These are phyloP conservation scores for button mushroom (Agaricus bisporus) DNA, from an alignment of 768 basidiomycete species.

Conservation along the genomic window DNA sequence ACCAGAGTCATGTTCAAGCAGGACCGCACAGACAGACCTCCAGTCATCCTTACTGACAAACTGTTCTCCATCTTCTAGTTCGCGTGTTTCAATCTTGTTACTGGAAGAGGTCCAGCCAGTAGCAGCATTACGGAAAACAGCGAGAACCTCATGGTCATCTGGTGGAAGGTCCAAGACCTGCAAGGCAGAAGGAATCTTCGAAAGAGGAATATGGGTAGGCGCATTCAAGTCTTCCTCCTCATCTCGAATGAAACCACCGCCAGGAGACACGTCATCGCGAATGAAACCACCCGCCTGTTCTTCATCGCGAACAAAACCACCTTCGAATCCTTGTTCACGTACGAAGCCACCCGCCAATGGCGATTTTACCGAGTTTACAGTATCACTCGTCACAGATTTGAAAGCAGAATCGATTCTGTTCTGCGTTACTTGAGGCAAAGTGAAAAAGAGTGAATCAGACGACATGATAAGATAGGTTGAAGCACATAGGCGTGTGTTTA, in stretches of 20 bases:
- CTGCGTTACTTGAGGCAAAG: conserved; percentile 1
- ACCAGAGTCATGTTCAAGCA: conserved; percentile 43
- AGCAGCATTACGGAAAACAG: conserved; percentile 71
- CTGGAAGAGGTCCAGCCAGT: conserved; percentile 53
- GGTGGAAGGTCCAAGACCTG: conserved; percentile 57
- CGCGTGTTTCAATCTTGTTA: conserved; percentile 11
- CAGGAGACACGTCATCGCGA: conserved; percentile 5
- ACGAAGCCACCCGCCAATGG: conserved; percentile 1
- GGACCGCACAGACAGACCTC: conserved; percentile 73
- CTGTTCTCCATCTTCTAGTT: conserved; percentile 18
- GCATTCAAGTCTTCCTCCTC: conserved; percentile 12
- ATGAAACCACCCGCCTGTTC: conserved; percentile 16
- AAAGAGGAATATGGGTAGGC: conserved; percentile 41
- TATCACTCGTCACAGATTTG: neutral
- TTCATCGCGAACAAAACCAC: conserved; percentile 15
- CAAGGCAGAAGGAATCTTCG: conserved; percentile 55
- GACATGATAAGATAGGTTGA: neutral
- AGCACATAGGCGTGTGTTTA: too few species aligned
- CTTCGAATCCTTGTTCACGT: conserved; percentile 7
- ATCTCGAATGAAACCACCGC: conserved; percentile 28
- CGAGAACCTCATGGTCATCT: conserved; percentile 68
- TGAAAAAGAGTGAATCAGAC: conserved; percentile 6
- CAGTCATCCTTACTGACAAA: conserved; percentile 64
- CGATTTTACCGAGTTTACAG: neutral
- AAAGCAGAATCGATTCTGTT: conserved; percentile 12